phyloP scores from a whole-genome alignment of 2,329 filamentous ascomycete species.

The Salinomyces thailandicus region DNA sequence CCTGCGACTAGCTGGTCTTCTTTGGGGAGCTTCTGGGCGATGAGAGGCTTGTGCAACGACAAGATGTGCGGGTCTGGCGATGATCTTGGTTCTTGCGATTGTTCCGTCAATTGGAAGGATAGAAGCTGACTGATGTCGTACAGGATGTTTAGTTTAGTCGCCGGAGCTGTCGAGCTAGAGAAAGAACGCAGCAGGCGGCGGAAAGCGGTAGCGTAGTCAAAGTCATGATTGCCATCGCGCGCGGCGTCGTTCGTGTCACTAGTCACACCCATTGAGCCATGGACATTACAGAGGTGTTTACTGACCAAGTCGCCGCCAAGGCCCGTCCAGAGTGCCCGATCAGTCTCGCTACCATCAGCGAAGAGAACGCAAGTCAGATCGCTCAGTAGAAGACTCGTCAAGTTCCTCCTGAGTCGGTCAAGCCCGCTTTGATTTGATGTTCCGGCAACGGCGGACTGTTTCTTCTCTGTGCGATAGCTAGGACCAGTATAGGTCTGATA shows the following conservation, averaged over 20 bases:
- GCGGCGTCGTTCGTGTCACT: neutral
- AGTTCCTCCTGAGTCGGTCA: conserved; percentile 43
- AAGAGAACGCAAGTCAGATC: conserved; percentile 82
- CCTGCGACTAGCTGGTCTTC: conserved; percentile 5
- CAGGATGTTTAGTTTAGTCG: conserved; percentile 71
- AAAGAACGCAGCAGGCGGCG: conserved; percentile 72
- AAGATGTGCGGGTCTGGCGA: too few species aligned
- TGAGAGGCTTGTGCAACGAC: too few species aligned
- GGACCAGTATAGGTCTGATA: neutral
- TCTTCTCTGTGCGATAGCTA: neutral
- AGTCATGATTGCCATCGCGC: conserved; percentile 4
- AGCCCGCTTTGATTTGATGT: neutral
- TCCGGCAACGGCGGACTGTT: neutral
- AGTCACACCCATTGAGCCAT: neutral
- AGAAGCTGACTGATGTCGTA: conserved; percentile 68
- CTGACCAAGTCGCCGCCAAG: conserved; percentile 35
- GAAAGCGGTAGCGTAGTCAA: conserved; percentile 63
- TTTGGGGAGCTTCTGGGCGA: neutral
- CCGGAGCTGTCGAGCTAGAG: conserved; percentile 78
- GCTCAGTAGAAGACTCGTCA: conserved; percentile 77
- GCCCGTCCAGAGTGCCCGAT: conserved; percentile 65
- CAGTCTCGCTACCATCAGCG: conserved; percentile 83
- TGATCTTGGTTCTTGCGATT: too few species aligned
- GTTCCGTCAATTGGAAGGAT: conserved; percentile 1
- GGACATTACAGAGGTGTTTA: conserved; percentile 10